Evolutionary conservation across 2,329 filamentous ascomycete genomes (phyloP), one percentile per base, ranked within the genome.

Genomic region (Colletotrichum magnum): DNA sequence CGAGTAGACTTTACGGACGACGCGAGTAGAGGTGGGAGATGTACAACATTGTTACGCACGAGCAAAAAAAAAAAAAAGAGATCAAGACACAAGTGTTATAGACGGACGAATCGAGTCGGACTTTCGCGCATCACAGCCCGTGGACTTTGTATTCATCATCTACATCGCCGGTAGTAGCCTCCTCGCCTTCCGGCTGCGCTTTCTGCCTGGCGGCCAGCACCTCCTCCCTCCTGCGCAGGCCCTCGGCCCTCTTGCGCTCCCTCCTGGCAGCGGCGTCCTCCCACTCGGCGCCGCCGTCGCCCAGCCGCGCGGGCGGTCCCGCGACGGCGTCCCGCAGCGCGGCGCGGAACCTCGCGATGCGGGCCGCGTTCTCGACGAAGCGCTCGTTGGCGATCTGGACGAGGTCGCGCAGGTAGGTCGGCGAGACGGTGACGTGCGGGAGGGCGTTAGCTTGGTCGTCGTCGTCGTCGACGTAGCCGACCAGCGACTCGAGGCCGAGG

Each of bases 401-500:
- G 15, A 98, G 83, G 67, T 87, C 89, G 50, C 81, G 81, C 5
- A 98, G 85, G 75, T 96, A 94, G 9, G 83, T 82, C 41, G 90
- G 86, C 2, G 89, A 84, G 1, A 97, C 93, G 24, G 92, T 80
- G 53, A 80, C 78, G 51, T 77, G 76, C 13, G 79, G 76, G 76
- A 4, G 72, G n/a, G n/a, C n/a, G 69, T 15, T 86, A 83, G 6
- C 82, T 77, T 24, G 21, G 6, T 76, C 36, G 5, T 82, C 77
- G 5, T 82, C 77, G 7, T 77, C 43, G 4, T 72, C 68, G 60
- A 83, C 70, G 21, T 87, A 78, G 1, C 94, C 95, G 39, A 98
- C 86, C 28, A 98, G 86, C 1, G 93, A 93, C 80, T 97, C 94
- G 70, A 98, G 89, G 1, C 89, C 88, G 2, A 98, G 85, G 0